Evolutionary conservation across 805 yeast genomes (phyloP), one percentile per base, ranked within the genome.

Genomic region (Wickerhamiella domercqiae): DNA sequence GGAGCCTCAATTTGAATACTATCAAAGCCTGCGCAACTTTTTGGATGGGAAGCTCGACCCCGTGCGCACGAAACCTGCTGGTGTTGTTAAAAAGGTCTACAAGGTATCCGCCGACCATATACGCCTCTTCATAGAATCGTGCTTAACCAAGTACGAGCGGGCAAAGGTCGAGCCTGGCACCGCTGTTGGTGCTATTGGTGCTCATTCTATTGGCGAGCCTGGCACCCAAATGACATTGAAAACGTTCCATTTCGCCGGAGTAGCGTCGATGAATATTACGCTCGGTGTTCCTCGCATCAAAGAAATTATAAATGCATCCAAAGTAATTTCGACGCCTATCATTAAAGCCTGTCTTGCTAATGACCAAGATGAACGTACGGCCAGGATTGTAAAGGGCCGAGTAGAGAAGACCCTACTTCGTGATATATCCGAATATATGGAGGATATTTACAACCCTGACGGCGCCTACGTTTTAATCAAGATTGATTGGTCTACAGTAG

Each of bases 181-280:
- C 3, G 98, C 98, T 2, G 97, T 90, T 39, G 98, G 98, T 47
- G 97, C 98, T 19, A 86, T 90, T 61, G 98, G 97, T 49, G 98
- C 98, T 0, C 98, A 90, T 57, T 82, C 95, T 32, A 90, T 90
- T 65, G 98, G 98, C 63, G 98, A 87, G 56, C 98, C 98, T 17
- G 98, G 97, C 57, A 90, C 98, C 1, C 98, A 90, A 63, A 90
- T 90, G 98, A 90, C 98, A 3, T 69, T 79, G 54, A 79, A 79
- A 56, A 79, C 93, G 42, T 87, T 87, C 82, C 98, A 90, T 68
- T 90, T 90, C 69, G 98, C 98, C 52, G 98, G 98, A 69, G 98
- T 90, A 40, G 97, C 98, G 25, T 80, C 94, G 34, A 90, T 87
- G 96, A 90, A 90, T 65, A 94, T 87, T 47, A 90, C 98, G 0